Evolutionary conservation across 352 stramenopile genomes (phyloP).

Genomic region (Vaucheria bursata): DNA sequence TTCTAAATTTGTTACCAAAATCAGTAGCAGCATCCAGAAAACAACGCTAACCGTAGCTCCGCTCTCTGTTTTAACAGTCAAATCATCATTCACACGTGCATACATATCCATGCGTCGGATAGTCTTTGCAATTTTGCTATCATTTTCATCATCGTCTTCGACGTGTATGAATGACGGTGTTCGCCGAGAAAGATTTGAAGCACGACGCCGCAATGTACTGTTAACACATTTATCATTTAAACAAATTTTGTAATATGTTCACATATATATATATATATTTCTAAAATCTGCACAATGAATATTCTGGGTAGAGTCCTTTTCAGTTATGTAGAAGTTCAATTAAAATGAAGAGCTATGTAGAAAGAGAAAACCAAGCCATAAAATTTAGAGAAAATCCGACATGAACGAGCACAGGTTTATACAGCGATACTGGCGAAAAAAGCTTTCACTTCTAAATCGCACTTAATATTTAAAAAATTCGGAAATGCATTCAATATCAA

Average conservation of each 20-base stretch:
- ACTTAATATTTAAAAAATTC: too few relatives aligned
- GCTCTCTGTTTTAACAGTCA: slow-evolving; percentile 83
- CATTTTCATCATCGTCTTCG: slow-evolving; percentile 8
- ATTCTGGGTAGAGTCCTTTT: background rate
- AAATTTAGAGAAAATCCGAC: background rate
- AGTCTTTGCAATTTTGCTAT: slow-evolving; percentile 39
- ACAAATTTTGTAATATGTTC: background rate
- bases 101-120: slow-evolving; percentile 61
- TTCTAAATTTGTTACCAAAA: slow-evolving; percentile 72
- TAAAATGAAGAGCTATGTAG: too few relatives aligned
- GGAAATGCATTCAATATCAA: too few relatives aligned
- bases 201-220: background rate
- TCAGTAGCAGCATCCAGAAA: slow-evolving; percentile 68
- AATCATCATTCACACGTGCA: slow-evolving; percentile 87
- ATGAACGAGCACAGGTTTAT: background rate
- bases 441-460: too few relatives aligned
- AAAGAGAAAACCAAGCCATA: too few relatives aligned
- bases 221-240: background rate
- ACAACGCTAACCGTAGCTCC: slow-evolving; percentile 71
- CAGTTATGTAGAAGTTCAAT: background rate
- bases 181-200: background rate
- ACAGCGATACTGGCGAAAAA: too few relatives aligned
- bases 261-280: background rate
- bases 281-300: background rate
- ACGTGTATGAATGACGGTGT: background rate